Evolutionary conservation across 179 eudicot genomes (phyloP), one percentile per base, ranked within the genome.

Genomic region (Beta lomatogona): DNA sequence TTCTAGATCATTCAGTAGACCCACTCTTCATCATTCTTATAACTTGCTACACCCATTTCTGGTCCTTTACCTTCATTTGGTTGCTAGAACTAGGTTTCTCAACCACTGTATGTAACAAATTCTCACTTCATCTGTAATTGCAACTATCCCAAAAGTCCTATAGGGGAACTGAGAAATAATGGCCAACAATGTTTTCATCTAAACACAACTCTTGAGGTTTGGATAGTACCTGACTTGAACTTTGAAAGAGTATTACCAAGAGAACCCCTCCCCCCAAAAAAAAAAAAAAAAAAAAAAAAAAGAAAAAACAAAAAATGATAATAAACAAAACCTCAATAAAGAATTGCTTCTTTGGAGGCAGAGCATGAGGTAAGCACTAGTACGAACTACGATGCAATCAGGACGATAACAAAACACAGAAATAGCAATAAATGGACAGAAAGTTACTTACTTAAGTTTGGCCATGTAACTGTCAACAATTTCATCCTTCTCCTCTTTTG

Each of bases 391-490:
- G 41, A 36, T 36, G 41, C 41, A 36, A 36, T 36, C 41, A 36
- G 45, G 21, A 60, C 11, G 5, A 48, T 14, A 12, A 3, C 25
- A 59, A 21, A 22, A 0, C 44, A 36, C 3, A 71, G 16, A 55
- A 55, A 1, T 71, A 71, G 22, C 21, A 25, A 61, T 44, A 60
- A 25, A 60, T 25, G 19, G 48, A 12, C 28, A 50, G 68, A 59
- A 3, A 73, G 76, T 53, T 77, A 36, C 90, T 86, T 90, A 96
- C 99, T 89, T 94, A 74, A 96, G 93, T 85, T 88, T 96, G 63
- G 89, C 88, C 86, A 90, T 96, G 89, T 96, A 96, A 82, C 78
- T 94, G 81, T 94, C 92, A 71, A 92, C 89, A 74, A 96, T 96
- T 75, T 91, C 94, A 64, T 84, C 86, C 82, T 96, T 96, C 81